Base-by-base conservation (phyloP, 768 basidiomycete genomes). In the Lactarius psammicola region DNA sequence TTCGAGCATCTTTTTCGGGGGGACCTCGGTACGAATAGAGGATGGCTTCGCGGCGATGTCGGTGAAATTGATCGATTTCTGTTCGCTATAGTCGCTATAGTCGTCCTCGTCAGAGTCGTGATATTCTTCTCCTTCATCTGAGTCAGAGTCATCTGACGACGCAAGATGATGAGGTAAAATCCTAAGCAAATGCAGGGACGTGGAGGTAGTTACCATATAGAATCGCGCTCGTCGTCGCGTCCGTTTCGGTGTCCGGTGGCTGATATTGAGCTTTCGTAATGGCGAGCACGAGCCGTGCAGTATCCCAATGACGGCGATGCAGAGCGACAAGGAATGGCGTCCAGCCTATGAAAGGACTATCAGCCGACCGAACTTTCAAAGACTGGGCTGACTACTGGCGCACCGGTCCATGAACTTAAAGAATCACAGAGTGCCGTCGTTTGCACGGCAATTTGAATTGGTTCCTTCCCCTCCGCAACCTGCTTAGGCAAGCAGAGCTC, bases 221-320 rank as follows among this genome's bases (percentile, higher is more conserved):
- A 34, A 59, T 31, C 15, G 28, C 2, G 38, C 17, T 26, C 20
- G 20, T 10, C 5, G 8, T 36, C 68, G 81, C 81, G 44, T 75
- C 75, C 6, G 65, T n/a, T 44, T 53, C 33, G 6, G 58, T 60
- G 9, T 80, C 75, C 0, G 76, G 72, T 4, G 79, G 74, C 23
- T 80, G 76, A 66, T 84, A 84, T 71, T 88, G 86, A 13, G 85
- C 81, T 2, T 75, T 74, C 5, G 84, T 80, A 66, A 87, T 85
- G 1, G 83, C 81, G 28, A 87, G 70, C n/a, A 88, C 78, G 7
- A 87, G 74, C n/a, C 80, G 81, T 0, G 84, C 86, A 0, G 85
- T 84, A 6, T 79, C 76, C 85, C 86, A 88, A 23, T 77, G 80
- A 9, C 83, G 78, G 17, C 78, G 80, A 31, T 73, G 72, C 15